Base-by-base conservation (phyloP, 2,329 filamentous ascomycete species). In the Ophiostoma australiae region DNA sequence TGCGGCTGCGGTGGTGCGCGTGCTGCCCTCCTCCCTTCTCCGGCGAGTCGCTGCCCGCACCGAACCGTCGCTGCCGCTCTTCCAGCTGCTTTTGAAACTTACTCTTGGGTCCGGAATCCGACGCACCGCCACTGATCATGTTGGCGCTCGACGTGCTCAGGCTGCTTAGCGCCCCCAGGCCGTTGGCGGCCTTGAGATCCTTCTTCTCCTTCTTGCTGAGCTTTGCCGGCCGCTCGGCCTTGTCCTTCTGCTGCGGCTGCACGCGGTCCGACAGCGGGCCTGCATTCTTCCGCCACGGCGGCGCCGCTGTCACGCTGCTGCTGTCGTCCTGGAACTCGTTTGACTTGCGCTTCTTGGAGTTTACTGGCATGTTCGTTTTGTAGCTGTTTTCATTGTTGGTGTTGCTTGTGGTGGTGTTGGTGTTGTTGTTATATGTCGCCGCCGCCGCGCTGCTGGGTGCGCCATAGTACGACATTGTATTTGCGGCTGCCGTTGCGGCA, bases 31-130 rank as follows among this genome's bases (percentile, higher is more conserved):
- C 23, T 1, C 52, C 63, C 17, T 63, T 41, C 23, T 31, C 15
- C 27, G 39, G 27, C 15, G 48, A 23, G 61, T 41, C 17, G 41
- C 76, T 85, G 86, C 77, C 88, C 89, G 73, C 86, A 86, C 94
- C 90, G 81, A 97, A 97, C 76, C 95, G 92, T 77, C 92, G 92
- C 80, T 90, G 91, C 75, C 95, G 91, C 83, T 93, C 94, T 81
- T 97, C 94, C 82, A 92, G 86, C 79, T 89, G 88, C 83, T 90
- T 91, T 82, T 91, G 89, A 80, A 90, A 95, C 92, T 97, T 97
- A 95, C 92, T 96, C 74, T 82, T 80, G 72, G 81, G 80, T 74
- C 70, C 68, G 15, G 35, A 61, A 10, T 48, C 68, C 35, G 35
- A 82, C 80, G 73, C 63, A 77, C 77, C 72, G 78, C 75, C 67